These are phyloP conservation scores for Glutinoglossum americanum DNA, from an alignment of 495 filamentous ascomycete species.

Conservation along the genomic window DNA sequence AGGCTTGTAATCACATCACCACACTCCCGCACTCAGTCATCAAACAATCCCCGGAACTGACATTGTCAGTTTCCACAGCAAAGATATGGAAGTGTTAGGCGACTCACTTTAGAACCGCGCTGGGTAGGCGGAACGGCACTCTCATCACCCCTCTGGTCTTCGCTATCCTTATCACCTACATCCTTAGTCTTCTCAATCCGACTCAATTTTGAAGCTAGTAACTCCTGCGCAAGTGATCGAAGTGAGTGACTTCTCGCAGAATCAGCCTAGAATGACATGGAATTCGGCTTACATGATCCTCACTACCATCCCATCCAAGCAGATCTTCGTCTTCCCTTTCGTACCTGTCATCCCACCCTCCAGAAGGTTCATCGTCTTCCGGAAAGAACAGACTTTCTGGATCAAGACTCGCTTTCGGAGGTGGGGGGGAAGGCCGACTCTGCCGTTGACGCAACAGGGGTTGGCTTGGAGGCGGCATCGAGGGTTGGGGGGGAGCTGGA, in stretches of 20 bases:
- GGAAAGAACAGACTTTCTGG: slow-evolving; percentile 62
- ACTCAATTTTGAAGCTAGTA: background rate
- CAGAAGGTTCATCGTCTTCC: slow-evolving; percentile 41
- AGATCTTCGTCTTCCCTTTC: slow-evolving; percentile 43
- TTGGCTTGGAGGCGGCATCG: slow-evolving; percentile 17
- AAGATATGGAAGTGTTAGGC: background rate
- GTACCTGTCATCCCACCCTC: slow-evolving; percentile 61
- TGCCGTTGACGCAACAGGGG: slow-evolving; percentile 9
- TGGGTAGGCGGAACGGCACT: slow-evolving; percentile 40
- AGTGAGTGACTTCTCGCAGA: background rate
- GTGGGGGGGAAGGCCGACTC: slow-evolving; percentile 22
- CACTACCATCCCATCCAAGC: slow-evolving; percentile 64
- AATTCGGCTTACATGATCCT: slow-evolving; percentile 16
- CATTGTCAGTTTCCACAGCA: slow-evolving; percentile 1
- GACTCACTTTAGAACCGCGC: slow-evolving; percentile 33
- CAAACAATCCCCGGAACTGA: slow-evolving; percentile 34
- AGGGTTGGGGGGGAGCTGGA: background rate
- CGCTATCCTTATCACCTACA: slow-evolving; percentile 14
- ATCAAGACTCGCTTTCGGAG: slow-evolving; percentile 37
- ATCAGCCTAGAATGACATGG: background rate
- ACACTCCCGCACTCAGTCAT: slow-evolving; percentile 13
- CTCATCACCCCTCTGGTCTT: slow-evolving; percentile 4
- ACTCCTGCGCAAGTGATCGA: background rate
- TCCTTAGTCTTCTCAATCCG: slow-evolving; percentile 13
- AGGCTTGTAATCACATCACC: background rate